Base-by-base conservation (phyloP, 805 yeast genomes). In the Komagataella pseudopastoris region DNA sequence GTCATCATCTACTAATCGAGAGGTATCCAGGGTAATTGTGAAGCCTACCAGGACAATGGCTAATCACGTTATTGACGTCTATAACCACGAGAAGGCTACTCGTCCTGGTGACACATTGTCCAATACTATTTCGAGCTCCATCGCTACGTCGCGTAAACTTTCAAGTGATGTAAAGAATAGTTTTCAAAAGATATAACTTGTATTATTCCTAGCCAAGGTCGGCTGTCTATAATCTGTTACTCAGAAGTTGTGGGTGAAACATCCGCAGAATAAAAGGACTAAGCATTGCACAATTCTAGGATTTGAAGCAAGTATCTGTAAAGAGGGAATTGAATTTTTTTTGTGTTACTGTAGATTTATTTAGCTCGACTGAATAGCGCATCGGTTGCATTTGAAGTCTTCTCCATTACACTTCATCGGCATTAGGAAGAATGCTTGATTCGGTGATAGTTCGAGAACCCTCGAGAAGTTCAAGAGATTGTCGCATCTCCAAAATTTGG, bases 401-500 rank as follows among this genome's bases (percentile, higher is more conserved):
- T 14, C 39, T 30, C 39, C 14, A 30, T 30, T 8, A 30, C 14
- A 14, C 39, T 30, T 30, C 39, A 8, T 30, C 39, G 39, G 14
- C 14, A 4, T 14, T 6, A 30, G 39, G 39, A 12, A 30, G 14
- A 8, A 30, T 8, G n/a, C 39, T 30, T 8, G 39, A 30, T 12
- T 30, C 39, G 4, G 14, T 8, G 14, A 30, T 8, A 30, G 39
- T 30, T 30, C n/a, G 39, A 14, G 39, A 30, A 8, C 39, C 47
- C 23, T 53, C 55, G 22, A 55, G 47, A 6, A 23, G 36, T 22
- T 43, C 18, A 39, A 58, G 54, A 8, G 58, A 61, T 10, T 60
- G 60, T 59, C 74, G 75, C 50, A 77, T 56, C 24, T 57, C 53
- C 14, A 70, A 59, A 43, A 76, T 62, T 20, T 64, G 57, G 14